phyloP scores from a whole-genome alignment of 2,329 filamentous ascomycete genomes.

The Ascochyta koolunga region DNA sequence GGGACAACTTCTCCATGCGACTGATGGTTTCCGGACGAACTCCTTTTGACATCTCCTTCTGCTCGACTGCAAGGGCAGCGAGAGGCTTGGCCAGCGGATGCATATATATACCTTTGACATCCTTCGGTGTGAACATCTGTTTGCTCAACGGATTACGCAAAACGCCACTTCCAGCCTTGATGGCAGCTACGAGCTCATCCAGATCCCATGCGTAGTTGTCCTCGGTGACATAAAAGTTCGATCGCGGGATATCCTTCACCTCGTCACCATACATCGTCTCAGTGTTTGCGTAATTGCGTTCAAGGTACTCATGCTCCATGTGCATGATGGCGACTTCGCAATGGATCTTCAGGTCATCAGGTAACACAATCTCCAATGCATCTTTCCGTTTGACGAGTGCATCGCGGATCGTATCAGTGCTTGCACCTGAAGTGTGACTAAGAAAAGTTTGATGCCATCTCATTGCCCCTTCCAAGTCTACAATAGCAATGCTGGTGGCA shows the following conservation, averaged over 20 bases:
- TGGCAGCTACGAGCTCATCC: constrained; percentile 42
- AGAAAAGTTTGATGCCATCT: constrained; percentile 27
- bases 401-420: constrained; percentile 33
- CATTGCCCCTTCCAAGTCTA: constrained; percentile 35
- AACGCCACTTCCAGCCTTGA: constrained; percentile 38
- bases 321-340: constrained; percentile 45
- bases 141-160: constrained; percentile 43
- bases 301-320: constrained; percentile 43
- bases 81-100: constrained; percentile 36
- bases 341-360: constrained; percentile 33
- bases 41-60: constrained; percentile 42
- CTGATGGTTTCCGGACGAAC: constrained; percentile 38
- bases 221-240: constrained; percentile 47
- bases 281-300: constrained; percentile 43
- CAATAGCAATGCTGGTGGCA: constrained; percentile 27
- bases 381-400: constrained; percentile 35
- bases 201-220: constrained; percentile 52
- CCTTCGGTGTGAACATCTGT: constrained; percentile 44
- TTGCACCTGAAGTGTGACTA: constrained; percentile 18
- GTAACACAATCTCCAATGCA: constrained; percentile 31
- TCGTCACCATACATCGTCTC: constrained; percentile 45
- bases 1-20: constrained; percentile 38
- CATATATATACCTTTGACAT: constrained; percentile 38
- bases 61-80: constrained; percentile 37
- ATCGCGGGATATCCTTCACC: constrained; percentile 41